A percentile compares a stretch with the other conserved stretches of the same genome.
Evolutionary conservation across 148 eudicot genomes (phyloP).

Genomic region (Chenopodium formosanum): DNA sequence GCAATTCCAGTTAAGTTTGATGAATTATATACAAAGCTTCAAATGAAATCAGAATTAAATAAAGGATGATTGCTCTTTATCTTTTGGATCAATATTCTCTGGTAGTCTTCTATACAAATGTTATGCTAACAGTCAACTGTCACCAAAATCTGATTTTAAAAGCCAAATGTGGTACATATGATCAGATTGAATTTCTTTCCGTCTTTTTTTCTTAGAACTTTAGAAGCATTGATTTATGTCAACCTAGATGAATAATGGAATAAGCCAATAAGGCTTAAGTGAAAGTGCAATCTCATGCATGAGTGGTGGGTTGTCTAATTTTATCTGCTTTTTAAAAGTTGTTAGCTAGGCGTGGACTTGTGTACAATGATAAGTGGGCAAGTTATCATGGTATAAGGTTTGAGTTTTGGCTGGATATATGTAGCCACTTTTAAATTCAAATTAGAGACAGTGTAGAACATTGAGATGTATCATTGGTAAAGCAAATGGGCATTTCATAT

Average conservation of each 20-base stretch:
- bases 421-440: not conserved
- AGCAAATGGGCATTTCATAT: not conserved
- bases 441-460: not conserved
- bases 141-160: not conserved
- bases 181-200: not conserved
- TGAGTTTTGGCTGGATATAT: not conserved
- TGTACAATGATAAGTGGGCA: not conserved
- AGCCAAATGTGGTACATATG: not conserved
- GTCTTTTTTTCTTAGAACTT: not conserved
- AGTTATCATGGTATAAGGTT: not conserved
- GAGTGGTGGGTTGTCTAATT: not conserved
- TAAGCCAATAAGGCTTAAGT: not conserved
- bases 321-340: not conserved
- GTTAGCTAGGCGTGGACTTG: not conserved
- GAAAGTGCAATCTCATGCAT: not conserved
- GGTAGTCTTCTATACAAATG: too few species aligned
- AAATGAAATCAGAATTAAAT: too few species aligned
- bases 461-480: not conserved
- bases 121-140: not conserved
- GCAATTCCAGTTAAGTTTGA: not conserved
- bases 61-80: too few species aligned
- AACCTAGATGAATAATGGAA: not conserved
- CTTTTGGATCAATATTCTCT: too few species aligned
- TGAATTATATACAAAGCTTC: too few species aligned
- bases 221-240: not conserved